A percentile compares a stretch with the other conserved stretches of the same genome.
phyloP scores from a whole-genome alignment of 257 asterid genomes.

The Mitragyna speciosa region DNA sequence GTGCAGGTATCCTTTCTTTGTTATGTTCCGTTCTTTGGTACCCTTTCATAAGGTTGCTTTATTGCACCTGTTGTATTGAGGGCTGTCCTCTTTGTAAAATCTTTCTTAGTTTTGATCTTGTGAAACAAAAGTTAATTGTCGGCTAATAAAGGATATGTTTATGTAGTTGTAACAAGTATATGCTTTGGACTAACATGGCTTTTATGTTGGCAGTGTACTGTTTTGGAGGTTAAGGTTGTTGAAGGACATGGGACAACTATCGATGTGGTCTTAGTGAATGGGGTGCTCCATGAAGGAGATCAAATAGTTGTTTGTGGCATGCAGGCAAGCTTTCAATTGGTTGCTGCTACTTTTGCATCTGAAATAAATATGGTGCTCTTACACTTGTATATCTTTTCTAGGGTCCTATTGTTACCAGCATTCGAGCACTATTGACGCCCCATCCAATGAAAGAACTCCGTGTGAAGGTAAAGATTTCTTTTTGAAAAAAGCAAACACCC shows the following conservation, averaged over 20 bases:
- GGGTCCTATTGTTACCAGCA: slow-evolving; percentile 89
- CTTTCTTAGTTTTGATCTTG: neutral
- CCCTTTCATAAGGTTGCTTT: neutral
- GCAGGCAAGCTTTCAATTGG: slow-evolving; percentile 53
- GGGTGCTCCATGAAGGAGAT: slow-evolving; percentile 97
- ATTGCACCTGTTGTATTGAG: neutral
- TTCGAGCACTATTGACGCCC: slow-evolving; percentile 93
- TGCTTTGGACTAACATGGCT: slow-evolving; percentile 23
- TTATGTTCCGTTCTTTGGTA: neutral
- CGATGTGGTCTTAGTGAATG: slow-evolving; percentile 93
- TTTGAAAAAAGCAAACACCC: neutral
- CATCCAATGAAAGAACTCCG: slow-evolving; percentile 99
- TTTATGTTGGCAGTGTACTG: slow-evolving; percentile 75
- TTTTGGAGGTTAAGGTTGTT: slow-evolving; percentile 93
- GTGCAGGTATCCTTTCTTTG: slow-evolving; percentile 62
- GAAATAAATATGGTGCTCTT: slow-evolving; percentile 2
- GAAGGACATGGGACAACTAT: slow-evolving; percentile 99
- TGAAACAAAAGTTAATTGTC: neutral
- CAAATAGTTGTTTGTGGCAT: slow-evolving; percentile 93
- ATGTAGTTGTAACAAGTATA: neutral
- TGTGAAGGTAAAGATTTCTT: slow-evolving; percentile 64
- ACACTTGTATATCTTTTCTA: slow-evolving; percentile 27
- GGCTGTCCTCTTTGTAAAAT: neutral
- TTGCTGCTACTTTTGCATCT: slow-evolving; percentile 21
- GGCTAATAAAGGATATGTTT: neutral